These are phyloP conservation scores for Leptographium galeiforme DNA, from an alignment of 2,329 filamentous ascomycete species.

Conservation along the genomic window DNA sequence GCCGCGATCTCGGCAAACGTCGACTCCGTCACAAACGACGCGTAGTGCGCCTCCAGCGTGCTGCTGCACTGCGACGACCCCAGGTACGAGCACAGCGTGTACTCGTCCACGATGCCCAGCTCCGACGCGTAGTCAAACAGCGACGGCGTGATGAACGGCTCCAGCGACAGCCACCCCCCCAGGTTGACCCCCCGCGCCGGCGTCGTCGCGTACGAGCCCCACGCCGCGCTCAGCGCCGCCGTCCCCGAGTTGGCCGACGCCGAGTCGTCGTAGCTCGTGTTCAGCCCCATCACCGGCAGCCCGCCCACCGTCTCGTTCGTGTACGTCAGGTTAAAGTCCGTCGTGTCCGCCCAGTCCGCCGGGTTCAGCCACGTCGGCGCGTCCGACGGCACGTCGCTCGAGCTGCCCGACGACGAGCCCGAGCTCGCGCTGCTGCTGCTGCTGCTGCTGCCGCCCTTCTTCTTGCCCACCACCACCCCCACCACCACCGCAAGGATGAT, in stretches of 20 bases:
- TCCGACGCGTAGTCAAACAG: conserved; percentile 57
- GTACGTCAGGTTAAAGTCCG: conserved; percentile 88
- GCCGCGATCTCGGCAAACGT: conserved; percentile 74
- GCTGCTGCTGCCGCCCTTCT: conserved; percentile 23
- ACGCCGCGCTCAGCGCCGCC: conserved; percentile 60
- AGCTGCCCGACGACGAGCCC: conserved; percentile 25
- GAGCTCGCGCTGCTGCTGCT: conserved; percentile 7
- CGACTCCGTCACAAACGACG: conserved; percentile 70
- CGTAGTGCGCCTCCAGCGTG: conserved; percentile 82
- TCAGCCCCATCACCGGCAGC: conserved; percentile 82
- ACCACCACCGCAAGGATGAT: conserved; percentile 56
- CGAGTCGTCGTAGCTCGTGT: conserved; percentile 75
- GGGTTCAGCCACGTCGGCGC: conserved; percentile 74
- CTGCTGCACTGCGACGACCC: conserved; percentile 49
- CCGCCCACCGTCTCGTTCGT: conserved; percentile 74
- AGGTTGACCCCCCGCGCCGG: conserved; percentile 85
- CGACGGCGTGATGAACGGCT: conserved; percentile 92
- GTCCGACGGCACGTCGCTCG: conserved; percentile 46
- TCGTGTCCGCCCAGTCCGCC: conserved; percentile 81
- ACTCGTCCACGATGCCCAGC: conserved; percentile 73
- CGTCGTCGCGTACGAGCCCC: conserved; percentile 61
- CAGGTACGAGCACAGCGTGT: conserved; percentile 59
- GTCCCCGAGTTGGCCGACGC: conserved; percentile 65
- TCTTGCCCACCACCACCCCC: conserved; percentile 50
- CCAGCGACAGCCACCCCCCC: conserved; percentile 85